Base-by-base conservation (phyloP, 2,329 filamentous ascomycete species). In the Dryadomyces sulphureus region DNA sequence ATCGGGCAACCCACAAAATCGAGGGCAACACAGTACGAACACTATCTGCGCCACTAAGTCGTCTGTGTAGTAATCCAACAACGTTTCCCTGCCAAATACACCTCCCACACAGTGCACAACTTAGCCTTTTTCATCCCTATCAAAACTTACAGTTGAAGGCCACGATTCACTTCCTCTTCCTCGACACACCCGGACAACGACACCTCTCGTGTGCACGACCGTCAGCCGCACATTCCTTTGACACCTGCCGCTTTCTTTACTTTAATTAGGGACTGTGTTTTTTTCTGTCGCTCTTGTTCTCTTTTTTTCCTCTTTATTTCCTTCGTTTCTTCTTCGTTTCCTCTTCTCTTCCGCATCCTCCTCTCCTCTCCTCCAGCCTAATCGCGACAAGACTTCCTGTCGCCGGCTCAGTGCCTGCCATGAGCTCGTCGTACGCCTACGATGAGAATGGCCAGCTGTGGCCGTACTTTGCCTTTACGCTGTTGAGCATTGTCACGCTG, bases 371-470 rank as follows among this genome's bases (percentile, higher is more conserved):
- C n/a, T n/a, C n/a, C n/a, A n/a, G n/a, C 39, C 27, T 43, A 27
- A n/a, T 21, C n/a, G 17, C 40, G n/a, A 12, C 24, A 17, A 14
- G 12, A 30, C 39, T 11, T 12, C 6, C 17, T 38, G 9, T 38
- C 9, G n/a, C 12, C 36, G 9, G 12, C 36, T 7, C 17, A 2
- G n/a, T 11, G 43, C 34, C 38, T 67, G 80, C 70, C 63, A 92
- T 92, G 79, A 89, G 82, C 61, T 86, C 84, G 59, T 90, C 96
- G 66, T 98, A 98, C 73, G 93, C 85, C 59, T 98, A 98, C 70
- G 92, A 98, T 75, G 85, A 94, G 62, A 79, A 92, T 77, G 89
- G 88, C 57, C 86, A 95, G 76, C 95, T 95, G 72, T 98, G 95
- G 73, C 92, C 93, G 55, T 94, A 94, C 76, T 98, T 98, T 72